phyloP scores from a whole-genome alignment of 257 asterid species.

The Cruciata laevipes region DNA sequence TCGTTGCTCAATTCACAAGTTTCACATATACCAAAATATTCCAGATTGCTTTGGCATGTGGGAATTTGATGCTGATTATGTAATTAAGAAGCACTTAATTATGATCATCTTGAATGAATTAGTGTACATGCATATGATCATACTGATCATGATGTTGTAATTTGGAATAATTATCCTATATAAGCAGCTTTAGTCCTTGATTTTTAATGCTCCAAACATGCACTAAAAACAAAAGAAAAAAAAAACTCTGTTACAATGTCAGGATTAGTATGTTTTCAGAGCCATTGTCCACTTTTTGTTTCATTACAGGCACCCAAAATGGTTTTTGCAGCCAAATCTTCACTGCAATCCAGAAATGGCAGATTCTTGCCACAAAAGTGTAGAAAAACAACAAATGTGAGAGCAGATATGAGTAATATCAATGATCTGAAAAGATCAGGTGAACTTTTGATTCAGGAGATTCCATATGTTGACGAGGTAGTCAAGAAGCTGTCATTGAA shows the following conservation, averaged over 20 bases:
- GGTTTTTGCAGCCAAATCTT: neutral
- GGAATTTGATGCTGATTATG: too few species aligned
- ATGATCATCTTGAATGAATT: too few species aligned
- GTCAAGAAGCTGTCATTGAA: constrained; percentile 39
- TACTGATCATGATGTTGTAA: too few species aligned
- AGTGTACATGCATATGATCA: too few species aligned
- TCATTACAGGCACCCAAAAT: neutral
- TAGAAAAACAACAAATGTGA: neutral
- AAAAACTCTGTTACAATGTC: neutral
- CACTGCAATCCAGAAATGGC: neutral
- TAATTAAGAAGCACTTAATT: too few species aligned
- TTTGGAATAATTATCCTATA: too few species aligned
- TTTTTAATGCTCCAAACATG: neutral
- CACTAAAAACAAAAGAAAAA: too few species aligned
- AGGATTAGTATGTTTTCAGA: neutral
- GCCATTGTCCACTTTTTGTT: neutral
- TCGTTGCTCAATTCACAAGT: too few species aligned
- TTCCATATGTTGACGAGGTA: constrained; percentile 37
- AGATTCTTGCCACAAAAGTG: neutral
- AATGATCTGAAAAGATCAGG: neutral
- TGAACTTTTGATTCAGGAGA: constrained; percentile 34
- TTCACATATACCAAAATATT: too few species aligned
- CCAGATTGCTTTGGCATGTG: too few species aligned
- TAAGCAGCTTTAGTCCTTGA: too few species aligned
- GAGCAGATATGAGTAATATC: neutral